Evolutionary conservation across 306 rosid species (phyloP).

Genomic region (Pyrus betulifolia): DNA sequence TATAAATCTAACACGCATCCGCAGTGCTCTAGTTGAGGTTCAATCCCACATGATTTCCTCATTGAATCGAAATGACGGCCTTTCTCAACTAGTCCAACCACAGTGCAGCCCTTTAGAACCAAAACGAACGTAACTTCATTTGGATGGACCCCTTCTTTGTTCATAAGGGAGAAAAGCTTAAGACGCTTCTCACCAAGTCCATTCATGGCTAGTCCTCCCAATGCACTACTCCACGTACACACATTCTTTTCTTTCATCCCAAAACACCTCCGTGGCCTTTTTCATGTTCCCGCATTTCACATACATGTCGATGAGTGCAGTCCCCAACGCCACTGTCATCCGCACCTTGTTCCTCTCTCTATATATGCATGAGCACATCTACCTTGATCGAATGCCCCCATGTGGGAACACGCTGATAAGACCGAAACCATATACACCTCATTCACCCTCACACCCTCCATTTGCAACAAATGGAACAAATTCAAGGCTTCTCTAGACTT

Average conservation of each 20-base stretch:
- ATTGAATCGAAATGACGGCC: constrained; percentile 46
- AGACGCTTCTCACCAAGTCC: constrained; percentile 50
- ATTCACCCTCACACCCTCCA: constrained; percentile 47
- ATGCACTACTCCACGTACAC: constrained; percentile 51
- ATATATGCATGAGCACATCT: constrained; percentile 56
- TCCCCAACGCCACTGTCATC: constrained; percentile 42
- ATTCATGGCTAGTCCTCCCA: constrained; percentile 58
- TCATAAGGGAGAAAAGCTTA: constrained; percentile 40
- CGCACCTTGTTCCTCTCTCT: constrained; percentile 38
- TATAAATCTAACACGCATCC: constrained; percentile 65
- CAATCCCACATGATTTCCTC: constrained; percentile 35
- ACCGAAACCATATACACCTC: constrained; percentile 58
- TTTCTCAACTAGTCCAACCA: constrained; percentile 53
- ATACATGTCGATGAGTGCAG: constrained; percentile 59
- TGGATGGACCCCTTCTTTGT: constrained; percentile 33
- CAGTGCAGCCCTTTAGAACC: constrained; percentile 44
- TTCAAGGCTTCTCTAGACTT: constrained; percentile 41
- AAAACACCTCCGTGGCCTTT: constrained; percentile 55
- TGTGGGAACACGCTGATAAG: constrained; percentile 39
- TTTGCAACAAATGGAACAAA: constrained; percentile 47
- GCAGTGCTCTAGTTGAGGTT: constrained; percentile 49
- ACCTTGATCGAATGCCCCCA: constrained; percentile 59
- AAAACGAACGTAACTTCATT: constrained; percentile 46
- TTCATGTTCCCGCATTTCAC: constrained; percentile 49
- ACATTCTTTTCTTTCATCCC: constrained; percentile 58